Evolutionary conservation across 768 basidiomycete genomes (phyloP).

Genomic region (Lanmaoa rubissima): DNA sequence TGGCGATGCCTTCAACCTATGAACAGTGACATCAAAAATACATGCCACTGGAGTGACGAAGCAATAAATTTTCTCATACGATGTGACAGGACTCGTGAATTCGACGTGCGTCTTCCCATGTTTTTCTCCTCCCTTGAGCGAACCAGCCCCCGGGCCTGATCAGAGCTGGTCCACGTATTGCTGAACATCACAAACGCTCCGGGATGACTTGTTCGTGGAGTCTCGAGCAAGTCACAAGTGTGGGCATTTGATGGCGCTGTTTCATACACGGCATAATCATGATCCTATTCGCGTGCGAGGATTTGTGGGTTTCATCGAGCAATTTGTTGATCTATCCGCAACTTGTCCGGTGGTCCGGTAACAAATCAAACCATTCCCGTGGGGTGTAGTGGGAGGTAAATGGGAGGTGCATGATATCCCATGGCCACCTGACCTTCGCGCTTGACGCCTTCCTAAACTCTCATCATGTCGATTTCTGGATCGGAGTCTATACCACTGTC

Average conservation of each 20-base stretch:
- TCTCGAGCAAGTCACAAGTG: not conserved
- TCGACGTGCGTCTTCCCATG: not conserved
- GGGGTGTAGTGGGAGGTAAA: too few relatives aligned
- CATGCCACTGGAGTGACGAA: too few relatives aligned
- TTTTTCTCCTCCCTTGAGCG: not conserved
- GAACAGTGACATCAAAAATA: too few relatives aligned
- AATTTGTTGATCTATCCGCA: not conserved
- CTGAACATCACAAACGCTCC: not conserved
- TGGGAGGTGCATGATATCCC: not conserved
- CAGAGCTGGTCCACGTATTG: not conserved
- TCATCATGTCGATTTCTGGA: slow-evolving; percentile 14
- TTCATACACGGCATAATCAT: not conserved
- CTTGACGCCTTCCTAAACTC: not conserved
- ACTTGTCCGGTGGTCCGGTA: not conserved
- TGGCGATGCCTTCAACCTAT: not conserved
- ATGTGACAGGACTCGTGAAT: not conserved
- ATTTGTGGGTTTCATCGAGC: not conserved
- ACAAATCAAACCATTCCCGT: slow-evolving; percentile 1
- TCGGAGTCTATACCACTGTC: slow-evolving; percentile 13
- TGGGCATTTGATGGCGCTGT: not conserved
- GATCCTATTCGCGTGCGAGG: not conserved
- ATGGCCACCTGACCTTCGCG: not conserved
- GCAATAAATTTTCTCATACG: too few relatives aligned
- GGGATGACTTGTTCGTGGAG: not conserved
- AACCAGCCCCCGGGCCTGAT: not conserved